Evolutionary conservation across 2,329 filamentous ascomycete species (phyloP).

Genomic region (Exophiala bonariae): DNA sequence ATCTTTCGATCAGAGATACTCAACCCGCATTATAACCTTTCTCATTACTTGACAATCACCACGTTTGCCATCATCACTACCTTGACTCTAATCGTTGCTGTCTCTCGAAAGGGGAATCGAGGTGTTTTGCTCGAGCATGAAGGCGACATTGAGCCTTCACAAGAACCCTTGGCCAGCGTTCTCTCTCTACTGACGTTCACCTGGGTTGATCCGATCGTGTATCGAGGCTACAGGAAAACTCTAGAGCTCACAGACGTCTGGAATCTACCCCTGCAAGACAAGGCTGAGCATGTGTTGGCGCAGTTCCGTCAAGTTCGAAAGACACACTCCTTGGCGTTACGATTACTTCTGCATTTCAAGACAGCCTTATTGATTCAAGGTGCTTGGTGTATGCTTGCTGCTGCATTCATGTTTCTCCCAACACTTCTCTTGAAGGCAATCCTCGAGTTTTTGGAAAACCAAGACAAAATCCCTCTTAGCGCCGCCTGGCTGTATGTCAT

Average conservation of each 20-base stretch:
- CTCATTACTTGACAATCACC: slow-evolving; percentile 65
- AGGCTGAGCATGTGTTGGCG: slow-evolving; percentile 75
- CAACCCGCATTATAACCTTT: slow-evolving; percentile 65
- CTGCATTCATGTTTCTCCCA: slow-evolving; percentile 84
- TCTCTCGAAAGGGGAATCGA: slow-evolving; percentile 89
- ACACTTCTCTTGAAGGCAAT: slow-evolving; percentile 90
- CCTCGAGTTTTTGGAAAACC: slow-evolving; percentile 88
- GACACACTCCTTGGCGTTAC: slow-evolving; percentile 74
- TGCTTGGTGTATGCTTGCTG: slow-evolving; percentile 74
- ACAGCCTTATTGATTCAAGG: slow-evolving; percentile 73
- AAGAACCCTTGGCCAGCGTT: slow-evolving; percentile 82
- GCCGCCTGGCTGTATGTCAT: slow-evolving; percentile 97
- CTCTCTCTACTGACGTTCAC: slow-evolving; percentile 84
- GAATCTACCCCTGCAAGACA: slow-evolving; percentile 86
- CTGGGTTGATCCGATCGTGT: slow-evolving; percentile 89
- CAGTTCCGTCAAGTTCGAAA: slow-evolving; percentile 85
- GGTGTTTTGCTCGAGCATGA: slow-evolving; percentile 86
- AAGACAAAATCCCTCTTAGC: slow-evolving; percentile 71
- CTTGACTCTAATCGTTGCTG: slow-evolving; percentile 73
- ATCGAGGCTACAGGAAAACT: slow-evolving; percentile 81
- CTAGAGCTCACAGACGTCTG: slow-evolving; percentile 84
- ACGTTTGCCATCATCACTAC: slow-evolving; percentile 76
- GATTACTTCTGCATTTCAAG: slow-evolving; percentile 83
- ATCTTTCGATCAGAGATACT: slow-evolving; percentile 85
- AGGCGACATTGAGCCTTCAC: slow-evolving; percentile 80